Evolutionary conservation across 228 moss, liverwort and hornwort genomes (phyloP).

Genomic region (Sphagnum fallax): DNA sequence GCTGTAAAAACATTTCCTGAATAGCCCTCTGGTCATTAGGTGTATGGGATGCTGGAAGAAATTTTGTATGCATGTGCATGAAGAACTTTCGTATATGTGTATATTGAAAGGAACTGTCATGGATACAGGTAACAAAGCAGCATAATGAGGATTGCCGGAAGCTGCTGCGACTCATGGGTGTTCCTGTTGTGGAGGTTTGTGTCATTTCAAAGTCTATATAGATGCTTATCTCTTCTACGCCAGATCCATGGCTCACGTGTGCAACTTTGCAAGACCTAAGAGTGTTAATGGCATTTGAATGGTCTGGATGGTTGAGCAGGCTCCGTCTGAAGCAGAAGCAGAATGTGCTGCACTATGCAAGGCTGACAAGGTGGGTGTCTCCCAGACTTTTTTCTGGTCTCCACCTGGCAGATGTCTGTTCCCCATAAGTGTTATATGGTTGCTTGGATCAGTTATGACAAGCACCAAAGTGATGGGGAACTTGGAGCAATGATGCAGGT

Average conservation of each 20-base stretch:
- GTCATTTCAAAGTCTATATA: background rate
- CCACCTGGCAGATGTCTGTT: no score
- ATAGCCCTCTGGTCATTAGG: no score
- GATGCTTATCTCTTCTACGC: no score
- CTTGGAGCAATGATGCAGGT: slow-evolving; percentile 31
- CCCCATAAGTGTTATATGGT: no score
- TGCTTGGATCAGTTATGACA: background rate
- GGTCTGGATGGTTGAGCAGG: slow-evolving; percentile 26
- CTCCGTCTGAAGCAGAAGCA: slow-evolving; percentile 97
- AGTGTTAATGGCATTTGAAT: no score
- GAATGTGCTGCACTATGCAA: slow-evolving; percentile 98
- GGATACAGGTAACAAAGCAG: slow-evolving; percentile 65
- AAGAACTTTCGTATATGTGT: background rate
- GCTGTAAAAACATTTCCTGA: background rate
- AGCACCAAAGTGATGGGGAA: background rate
- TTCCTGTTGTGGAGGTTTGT: slow-evolving; percentile 87
- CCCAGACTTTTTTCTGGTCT: background rate
- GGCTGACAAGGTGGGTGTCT: slow-evolving; percentile 52
- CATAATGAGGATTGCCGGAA: slow-evolving; percentile 98
- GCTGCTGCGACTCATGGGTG: slow-evolving; percentile 94
- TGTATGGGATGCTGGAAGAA: no score
- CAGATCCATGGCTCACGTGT: background rate
- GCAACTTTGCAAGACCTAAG: background rate
- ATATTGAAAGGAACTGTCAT: background rate
- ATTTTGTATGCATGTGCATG: background rate